These are phyloP conservation scores for Polytrichum commune DNA, from an alignment of 225 moss, liverwort and hornwort species.

Conservation along the genomic window DNA sequence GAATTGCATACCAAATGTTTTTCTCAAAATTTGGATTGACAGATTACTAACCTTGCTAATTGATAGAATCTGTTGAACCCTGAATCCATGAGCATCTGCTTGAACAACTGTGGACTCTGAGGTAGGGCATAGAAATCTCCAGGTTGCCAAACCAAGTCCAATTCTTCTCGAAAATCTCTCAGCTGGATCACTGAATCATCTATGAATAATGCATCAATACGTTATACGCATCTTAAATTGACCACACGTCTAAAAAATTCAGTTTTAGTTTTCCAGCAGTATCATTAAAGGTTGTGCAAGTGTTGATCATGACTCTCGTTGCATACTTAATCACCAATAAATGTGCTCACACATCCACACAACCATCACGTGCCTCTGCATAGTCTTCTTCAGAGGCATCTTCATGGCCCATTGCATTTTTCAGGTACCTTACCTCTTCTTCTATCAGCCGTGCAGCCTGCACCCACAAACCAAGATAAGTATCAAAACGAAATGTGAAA, in stretches of 20 bases:
- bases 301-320: too few relatives aligned
- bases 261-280: too few relatives aligned
- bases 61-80: slow-evolving; percentile 99
- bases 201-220: not conserved
- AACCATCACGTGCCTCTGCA: slow-evolving; percentile 79
- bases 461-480: slow-evolving; percentile 3
- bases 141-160: slow-evolving; percentile 42
- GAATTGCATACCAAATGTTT: not conserved
- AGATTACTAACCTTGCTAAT: slow-evolving; percentile 63
- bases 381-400: slow-evolving; percentile 69
- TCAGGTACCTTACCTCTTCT: slow-evolving; percentile 63
- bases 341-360: slow-evolving; percentile 48
- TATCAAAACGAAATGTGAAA: not conserved
- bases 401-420: slow-evolving; percentile 75
- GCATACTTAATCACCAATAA: too few relatives aligned
- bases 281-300: too few relatives aligned
- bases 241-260: too few relatives aligned
- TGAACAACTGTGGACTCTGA: slow-evolving; percentile 98
- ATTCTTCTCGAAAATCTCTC: slow-evolving; percentile 1
- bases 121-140: slow-evolving; percentile 97
- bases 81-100: slow-evolving; percentile 99
- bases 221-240: too few relatives aligned
- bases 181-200: not conserved
- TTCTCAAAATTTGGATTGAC: not conserved
- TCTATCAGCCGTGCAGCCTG: slow-evolving; percentile 73